Percentiles rank a stretch among this genome's conserved stretches.
Conservation (phyloP, 176 grass and related monocot genomes). For the Coix lacrymajobi region DNA sequence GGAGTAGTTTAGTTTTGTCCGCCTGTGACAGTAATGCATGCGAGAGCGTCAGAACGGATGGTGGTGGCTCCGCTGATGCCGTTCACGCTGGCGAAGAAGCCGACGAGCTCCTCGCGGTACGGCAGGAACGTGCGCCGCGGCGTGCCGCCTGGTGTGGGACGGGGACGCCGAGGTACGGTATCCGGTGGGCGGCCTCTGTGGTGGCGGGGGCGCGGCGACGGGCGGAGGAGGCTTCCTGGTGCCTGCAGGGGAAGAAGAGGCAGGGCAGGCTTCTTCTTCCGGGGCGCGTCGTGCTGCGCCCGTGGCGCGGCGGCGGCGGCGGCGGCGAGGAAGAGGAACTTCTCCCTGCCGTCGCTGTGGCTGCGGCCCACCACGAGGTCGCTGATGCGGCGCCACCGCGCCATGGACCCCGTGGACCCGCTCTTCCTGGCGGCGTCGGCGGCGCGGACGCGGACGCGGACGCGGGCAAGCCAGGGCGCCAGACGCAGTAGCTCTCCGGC, state of each 20-base stretch:
- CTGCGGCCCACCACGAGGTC: constrained; percentile 73
- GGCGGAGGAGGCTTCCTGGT: neutral
- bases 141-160: neutral
- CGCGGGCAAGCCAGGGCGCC: constrained; percentile 27
- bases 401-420: constrained; percentile 75
- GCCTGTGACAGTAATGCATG: too few relatives aligned
- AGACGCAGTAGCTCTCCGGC: constrained; percentile 70
- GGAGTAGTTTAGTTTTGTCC: too few relatives aligned
- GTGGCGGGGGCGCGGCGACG: neutral
- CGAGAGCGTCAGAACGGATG: constrained; percentile 18
- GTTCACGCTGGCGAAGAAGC: constrained; percentile 55
- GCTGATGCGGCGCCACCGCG: constrained; percentile 78
- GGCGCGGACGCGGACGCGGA: neutral
- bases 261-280: neutral
- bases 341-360: constrained; percentile 95
- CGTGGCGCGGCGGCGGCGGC: neutral
- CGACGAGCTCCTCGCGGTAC: constrained; percentile 55
- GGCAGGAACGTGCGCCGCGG: constrained; percentile 73
- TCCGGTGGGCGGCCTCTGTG: constrained; percentile 23
- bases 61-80: constrained; percentile 41
- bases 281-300: neutral
- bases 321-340: constrained; percentile 72
- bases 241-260: neutral
- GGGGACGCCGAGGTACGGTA: constrained; percentile 26
- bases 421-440: constrained; percentile 41